phyloP scores from a whole-genome alignment of 2,329 filamentous ascomycete species.

The Sporothrix curviconia region DNA sequence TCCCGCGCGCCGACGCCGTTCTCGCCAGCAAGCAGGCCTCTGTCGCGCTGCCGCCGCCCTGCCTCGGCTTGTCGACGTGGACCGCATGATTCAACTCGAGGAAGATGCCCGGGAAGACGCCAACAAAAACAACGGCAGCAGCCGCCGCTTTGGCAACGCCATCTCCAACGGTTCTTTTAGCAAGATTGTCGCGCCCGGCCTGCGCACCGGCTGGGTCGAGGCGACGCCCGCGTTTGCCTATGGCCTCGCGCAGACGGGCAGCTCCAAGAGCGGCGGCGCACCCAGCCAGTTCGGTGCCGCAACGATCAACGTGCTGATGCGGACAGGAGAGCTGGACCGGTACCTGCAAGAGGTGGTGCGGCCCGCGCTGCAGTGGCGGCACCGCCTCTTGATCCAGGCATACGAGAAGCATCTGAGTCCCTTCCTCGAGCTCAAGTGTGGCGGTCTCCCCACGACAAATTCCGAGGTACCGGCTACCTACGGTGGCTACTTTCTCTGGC shows the following conservation, averaged over 20 bases:
- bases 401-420: conserved; percentile 56
- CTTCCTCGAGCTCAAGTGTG: conserved; percentile 44
- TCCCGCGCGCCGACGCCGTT: conserved; percentile 14
- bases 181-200: conserved; percentile 77
- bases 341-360: conserved; percentile 38
- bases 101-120: conserved; percentile 33
- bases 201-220: conserved; percentile 85
- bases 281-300: conserved; percentile 45
- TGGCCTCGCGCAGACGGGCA: conserved; percentile 47
- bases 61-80: conserved; percentile 73
- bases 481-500: conserved; percentile 84
- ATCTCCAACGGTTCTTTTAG: conserved; percentile 85
- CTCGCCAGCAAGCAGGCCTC: conserved; percentile 12
- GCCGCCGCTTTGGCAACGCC: conserved; percentile 61
- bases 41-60: conserved; percentile 37
- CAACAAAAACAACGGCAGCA: conserved; percentile 27
- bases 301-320: conserved; percentile 44
- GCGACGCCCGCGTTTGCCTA: conserved; percentile 50
- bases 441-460: conserved; percentile 23
- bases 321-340: conserved; percentile 36
- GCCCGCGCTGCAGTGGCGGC: conserved; percentile 42
- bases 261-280: conserved; percentile 51
- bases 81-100: conserved; percentile 51
- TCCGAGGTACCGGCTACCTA: conserved; percentile 47
- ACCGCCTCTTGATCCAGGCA: conserved; percentile 49